Evolutionary conservation across 495 filamentous ascomycete genomes (phyloP), one percentile per base, ranked within the genome.

Genomic region (Clavariopsis aquatica): DNA sequence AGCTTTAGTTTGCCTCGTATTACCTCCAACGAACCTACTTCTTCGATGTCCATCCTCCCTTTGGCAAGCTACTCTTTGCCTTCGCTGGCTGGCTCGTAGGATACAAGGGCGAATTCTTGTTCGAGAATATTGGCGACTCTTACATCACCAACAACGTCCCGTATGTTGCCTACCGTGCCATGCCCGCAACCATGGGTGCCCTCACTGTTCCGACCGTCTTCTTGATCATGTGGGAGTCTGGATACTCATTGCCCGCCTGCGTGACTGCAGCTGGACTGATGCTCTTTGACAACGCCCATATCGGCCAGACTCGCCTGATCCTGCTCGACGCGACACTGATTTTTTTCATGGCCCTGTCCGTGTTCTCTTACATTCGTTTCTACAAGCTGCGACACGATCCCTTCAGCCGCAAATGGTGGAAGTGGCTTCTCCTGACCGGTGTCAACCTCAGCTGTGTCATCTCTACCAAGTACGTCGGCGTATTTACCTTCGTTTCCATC

Each of bases 141-240:
- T 99, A 99, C 80, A 92, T 97, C 71, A 84, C 85, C 36, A 96
- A 99, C 82, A 93, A 93, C 69, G 93, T 99, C 22, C 94, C 94
- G 23, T 99, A 99, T 72, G 87, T 99, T 45, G 90, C 93, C 57
- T 96, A 96, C 75, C 89, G 94, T 52, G 90, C 92, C 31, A 85
- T 99, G 85, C 95, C 94, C 13, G 94, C 94, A 47, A 81, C 93
- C 36, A 84, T 98, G 65, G 94, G 94, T 64, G 87, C 95, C 54
- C 78, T 98, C 65, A 98, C 95, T 1, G 91, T 99, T 49, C 88
- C 93, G n/a, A 89, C 93, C 20, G 87, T 91, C 17, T 99, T 94
- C 76, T 74, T 95, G 76, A 98, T 96, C 69, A 99, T 99, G 94
- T 98, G 94, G 94, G 94, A 99, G 78, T 96, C 93, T 13, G 95